phyloP scores from a whole-genome alignment of 2,329 filamentous ascomycete species.

The Colletotrichum navitas region DNA sequence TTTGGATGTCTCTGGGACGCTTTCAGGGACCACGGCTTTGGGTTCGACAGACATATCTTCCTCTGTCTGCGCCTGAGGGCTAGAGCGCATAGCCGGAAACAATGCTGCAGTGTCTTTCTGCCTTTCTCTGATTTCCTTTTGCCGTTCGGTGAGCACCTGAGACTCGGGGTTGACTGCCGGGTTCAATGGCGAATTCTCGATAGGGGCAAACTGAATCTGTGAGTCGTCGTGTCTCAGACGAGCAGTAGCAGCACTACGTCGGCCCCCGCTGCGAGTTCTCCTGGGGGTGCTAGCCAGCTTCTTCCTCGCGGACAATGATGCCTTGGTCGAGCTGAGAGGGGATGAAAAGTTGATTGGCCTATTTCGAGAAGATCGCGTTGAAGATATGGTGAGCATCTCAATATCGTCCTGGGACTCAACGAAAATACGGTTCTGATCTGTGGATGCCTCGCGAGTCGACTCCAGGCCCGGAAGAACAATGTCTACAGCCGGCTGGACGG shows the following conservation, averaged over 20 bases:
- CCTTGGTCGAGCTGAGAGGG: conserved; percentile 52
- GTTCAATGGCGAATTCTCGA: conserved; percentile 68
- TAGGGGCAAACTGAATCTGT: conserved; percentile 81
- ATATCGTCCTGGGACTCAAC: conserved; percentile 64
- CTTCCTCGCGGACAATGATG: conserved; percentile 48
- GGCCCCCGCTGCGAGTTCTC: conserved; percentile 24
- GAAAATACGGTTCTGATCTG: conserved; percentile 57
- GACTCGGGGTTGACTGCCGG: conserved; percentile 68
- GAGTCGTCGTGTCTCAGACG: conserved; percentile 83
- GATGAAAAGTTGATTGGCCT: conserved; percentile 43
- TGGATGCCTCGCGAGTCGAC: conserved; percentile 53
- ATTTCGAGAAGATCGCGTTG: conserved; percentile 45
- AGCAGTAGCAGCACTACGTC: conserved; percentile 52
- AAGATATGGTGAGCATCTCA: conserved; percentile 40
- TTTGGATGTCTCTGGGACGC: conserved; percentile 43
- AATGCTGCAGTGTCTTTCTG: conserved; percentile 74
- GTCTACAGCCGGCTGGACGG: conserved; percentile 67
- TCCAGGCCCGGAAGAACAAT: conserved; percentile 61
- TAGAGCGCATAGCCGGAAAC: conserved; percentile 76
- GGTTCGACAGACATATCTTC: conserved; percentile 27
- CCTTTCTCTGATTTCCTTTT: conserved; percentile 81
- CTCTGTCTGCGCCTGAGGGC: conserved; percentile 50
- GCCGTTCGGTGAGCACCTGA: conserved; percentile 82
- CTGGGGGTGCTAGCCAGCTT: conserved; percentile 45
- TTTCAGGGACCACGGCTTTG: conserved; percentile 32